A percentile compares a stretch with the other conserved stretches of the same genome.
Evolutionary conservation across 2,329 filamentous ascomycete genomes (phyloP).

Genomic region (Trichoderma koningiopsis): DNA sequence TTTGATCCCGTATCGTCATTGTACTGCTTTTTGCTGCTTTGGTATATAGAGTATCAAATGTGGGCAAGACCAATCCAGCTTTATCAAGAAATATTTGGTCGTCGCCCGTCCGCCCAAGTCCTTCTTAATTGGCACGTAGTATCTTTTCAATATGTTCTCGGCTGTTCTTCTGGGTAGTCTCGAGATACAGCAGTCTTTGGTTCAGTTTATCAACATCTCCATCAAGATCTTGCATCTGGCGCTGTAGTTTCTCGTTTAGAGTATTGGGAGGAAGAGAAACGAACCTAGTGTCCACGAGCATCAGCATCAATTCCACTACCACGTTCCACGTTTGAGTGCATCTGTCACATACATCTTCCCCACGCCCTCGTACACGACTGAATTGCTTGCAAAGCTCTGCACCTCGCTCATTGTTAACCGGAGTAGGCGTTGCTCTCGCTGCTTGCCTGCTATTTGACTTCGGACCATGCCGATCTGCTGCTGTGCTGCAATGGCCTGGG

Average conservation of each 20-base stretch:
- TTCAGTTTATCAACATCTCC: conserved; percentile 77
- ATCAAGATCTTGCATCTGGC: conserved; percentile 74
- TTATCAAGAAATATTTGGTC: neutral
- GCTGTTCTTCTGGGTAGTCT: conserved; percentile 95
- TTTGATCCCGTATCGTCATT: neutral
- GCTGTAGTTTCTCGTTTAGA: conserved; percentile 73
- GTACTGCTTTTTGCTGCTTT: neutral
- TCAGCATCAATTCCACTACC: conserved; percentile 16
- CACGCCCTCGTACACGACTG: conserved; percentile 88
- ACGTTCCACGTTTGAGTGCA: neutral
- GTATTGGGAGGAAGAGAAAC: conserved; percentile 72
- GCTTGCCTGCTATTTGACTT: conserved; percentile 80
- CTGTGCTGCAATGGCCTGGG: conserved; percentile 82
- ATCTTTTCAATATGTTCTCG: conserved; percentile 89
- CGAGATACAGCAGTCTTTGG: conserved; percentile 89
- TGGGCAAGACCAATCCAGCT: neutral
- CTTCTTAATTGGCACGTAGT: conserved; percentile 50
- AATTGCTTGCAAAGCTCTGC: conserved; percentile 70
- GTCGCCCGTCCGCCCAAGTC: neutral
- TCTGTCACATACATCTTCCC: conserved; percentile 81
- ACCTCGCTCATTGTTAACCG: conserved; percentile 86
- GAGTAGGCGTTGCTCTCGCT: conserved; percentile 84
- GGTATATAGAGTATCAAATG: neutral
- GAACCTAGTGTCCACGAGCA: conserved; percentile 64
- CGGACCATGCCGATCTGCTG: conserved; percentile 89